A percentile compares a stretch with the other conserved stretches of the same genome.
phyloP scores from a whole-genome alignment of 2,329 filamentous ascomycete species.

The Paecilomyces formosus region DNA sequence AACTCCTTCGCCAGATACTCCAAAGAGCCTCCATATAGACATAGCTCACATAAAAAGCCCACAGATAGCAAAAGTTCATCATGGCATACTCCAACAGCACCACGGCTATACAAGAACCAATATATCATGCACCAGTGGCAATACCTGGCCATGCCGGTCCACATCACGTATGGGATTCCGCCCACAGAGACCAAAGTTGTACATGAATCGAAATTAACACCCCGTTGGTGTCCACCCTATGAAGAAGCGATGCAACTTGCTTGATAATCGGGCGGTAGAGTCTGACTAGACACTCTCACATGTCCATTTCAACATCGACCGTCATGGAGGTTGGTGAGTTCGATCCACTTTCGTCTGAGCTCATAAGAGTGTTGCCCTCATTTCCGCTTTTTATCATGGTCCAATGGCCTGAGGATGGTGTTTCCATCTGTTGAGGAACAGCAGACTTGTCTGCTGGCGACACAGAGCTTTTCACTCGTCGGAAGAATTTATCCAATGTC shows the following conservation, averaged over 20 bases:
- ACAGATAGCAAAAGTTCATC: not conserved
- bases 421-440: conserved; percentile 1
- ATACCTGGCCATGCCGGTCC: not conserved
- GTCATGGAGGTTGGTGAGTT: not conserved
- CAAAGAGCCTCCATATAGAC: not conserved
- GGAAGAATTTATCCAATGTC: conserved; percentile 34
- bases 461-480: conserved; percentile 7
- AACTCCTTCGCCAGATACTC: not conserved
- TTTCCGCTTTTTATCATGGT: not conserved
- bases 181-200: not conserved
- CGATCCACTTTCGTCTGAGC: not conserved
- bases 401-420: not conserved
- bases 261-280: not conserved
- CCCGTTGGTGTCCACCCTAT: not conserved
- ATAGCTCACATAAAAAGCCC: not conserved
- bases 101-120: not conserved
- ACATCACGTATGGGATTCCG: not conserved
- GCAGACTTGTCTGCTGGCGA: conserved; percentile 4
- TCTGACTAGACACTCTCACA: conserved; percentile 2
- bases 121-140: not conserved
- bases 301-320: conserved; percentile 25
- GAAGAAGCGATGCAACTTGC: too few relatives aligned
- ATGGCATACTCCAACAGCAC: not conserved
- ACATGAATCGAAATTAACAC: not conserved
- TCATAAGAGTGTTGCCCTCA: not conserved